Base-by-base conservation (phyloP, 495 filamentous ascomycete species). In the Daldinia childiae region DNA sequence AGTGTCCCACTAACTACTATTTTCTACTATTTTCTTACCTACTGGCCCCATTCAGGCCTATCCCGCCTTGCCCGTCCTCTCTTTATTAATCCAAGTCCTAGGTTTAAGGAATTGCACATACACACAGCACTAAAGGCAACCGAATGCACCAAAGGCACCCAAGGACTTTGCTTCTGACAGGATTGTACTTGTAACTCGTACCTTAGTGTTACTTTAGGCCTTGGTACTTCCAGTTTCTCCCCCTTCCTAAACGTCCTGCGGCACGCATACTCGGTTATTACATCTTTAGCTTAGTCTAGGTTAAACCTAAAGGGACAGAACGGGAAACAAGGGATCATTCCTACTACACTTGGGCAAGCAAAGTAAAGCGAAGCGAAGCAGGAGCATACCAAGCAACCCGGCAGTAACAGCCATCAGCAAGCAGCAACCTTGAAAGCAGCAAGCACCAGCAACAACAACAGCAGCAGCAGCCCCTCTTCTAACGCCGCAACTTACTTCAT, bases 61-160 rank as follows among this genome's bases (percentile, higher is more conserved):
- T 45, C 60, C 30, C 68, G 50, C 60, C 50, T 52, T 34, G 66
- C 43, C 69, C 66, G 61, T n/a, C 61, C 65, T 68, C 58, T 66
- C 66, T 69, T 69, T 73, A 73, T 68, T 69, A 73, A 73, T 41
- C 61, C 51, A 68, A 69, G 66, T 73, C 71, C 71, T 72, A 60
- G 51, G 56, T 34, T 45, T 51, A 62, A 66, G 68, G 68, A 70
- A 62, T 36, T 55, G 55, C 58, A 15, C 58, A 58, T 29, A 24
- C 32, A 21, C 14, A 54, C 19, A 19, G 43, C 43, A 48, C 41
- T 6, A 17, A 45, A 19, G 6, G 24, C 48, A 45, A 26, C 24
- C 45, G n/a, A 51, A 26, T 14, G 15, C 39, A 6, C 39, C 11
- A 41, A 41, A 7, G 38, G 6, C 38, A 41, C 1, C 38, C n/a